Conservation (phyloP, 345 rosid species). For the Pelargonium nanum region DNA sequence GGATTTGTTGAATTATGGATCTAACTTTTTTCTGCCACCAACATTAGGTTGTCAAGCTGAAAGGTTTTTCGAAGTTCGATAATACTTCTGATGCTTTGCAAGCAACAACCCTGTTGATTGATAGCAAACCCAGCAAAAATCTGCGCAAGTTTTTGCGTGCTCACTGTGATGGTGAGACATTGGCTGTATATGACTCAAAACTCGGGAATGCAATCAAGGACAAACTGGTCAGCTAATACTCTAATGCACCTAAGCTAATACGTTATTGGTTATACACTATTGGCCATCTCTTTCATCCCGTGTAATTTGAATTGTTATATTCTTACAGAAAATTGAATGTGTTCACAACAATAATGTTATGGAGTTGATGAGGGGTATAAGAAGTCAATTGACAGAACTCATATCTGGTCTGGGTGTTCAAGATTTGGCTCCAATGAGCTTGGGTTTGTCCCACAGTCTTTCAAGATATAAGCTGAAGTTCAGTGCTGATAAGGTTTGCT, state of each 20-base stretch:
- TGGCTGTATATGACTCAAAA: constrained; percentile 85
- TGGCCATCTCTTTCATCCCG: no score
- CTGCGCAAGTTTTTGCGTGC: constrained; percentile 65
- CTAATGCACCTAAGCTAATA: neutral
- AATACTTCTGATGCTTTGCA: constrained; percentile 81
- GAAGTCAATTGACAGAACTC: constrained; percentile 82
- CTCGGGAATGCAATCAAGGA: constrained; percentile 92
- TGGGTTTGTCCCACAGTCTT: constrained; percentile 87
- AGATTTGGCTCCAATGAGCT: constrained; percentile 91
- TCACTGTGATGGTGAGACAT: constrained; percentile 55
- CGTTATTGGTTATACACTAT: no score
- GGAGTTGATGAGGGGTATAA: constrained; percentile 39
- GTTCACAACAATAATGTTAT: constrained; percentile 34
- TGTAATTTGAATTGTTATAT: neutral
- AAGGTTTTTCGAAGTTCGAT: constrained; percentile 81
- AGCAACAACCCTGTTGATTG: constrained; percentile 60
- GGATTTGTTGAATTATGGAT: neutral
- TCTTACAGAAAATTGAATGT: neutral
- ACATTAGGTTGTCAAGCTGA: constrained; percentile 60
- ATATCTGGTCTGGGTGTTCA: constrained; percentile 63
- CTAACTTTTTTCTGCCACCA: neutral
- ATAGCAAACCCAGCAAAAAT: constrained; percentile 65
- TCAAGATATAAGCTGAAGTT: constrained; percentile 88
- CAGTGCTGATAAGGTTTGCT: constrained; percentile 79
- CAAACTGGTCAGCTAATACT: constrained; percentile 42